Evolutionary conservation across 495 filamentous ascomycete genomes (phyloP).

Genomic region (Parmelia sp.): DNA sequence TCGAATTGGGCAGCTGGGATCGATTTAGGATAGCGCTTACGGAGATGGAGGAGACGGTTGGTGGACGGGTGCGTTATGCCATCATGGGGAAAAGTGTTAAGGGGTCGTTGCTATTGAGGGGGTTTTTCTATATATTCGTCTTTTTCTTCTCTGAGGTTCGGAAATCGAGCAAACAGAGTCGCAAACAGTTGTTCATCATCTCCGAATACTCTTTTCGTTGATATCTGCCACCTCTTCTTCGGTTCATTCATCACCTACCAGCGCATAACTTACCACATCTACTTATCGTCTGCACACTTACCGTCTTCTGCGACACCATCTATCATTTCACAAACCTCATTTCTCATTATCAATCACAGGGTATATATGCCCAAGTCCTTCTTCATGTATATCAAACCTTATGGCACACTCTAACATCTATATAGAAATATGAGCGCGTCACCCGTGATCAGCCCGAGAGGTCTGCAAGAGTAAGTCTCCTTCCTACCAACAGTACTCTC

Average conservation of each 20-base stretch:
- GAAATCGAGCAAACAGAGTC: not conserved
- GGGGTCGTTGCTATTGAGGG: too few species aligned
- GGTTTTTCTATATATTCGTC: too few species aligned
- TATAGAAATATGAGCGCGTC: not conserved
- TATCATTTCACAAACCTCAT: not conserved
- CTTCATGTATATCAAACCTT: not conserved
- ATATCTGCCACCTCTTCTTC: too few species aligned
- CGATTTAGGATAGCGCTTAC: too few species aligned
- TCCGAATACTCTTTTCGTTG: not conserved
- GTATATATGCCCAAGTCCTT: not conserved
- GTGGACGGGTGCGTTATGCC: too few species aligned
- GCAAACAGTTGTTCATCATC: not conserved
- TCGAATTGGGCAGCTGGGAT: too few species aligned
- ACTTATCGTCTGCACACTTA: too few species aligned
- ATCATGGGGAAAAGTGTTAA: too few species aligned
- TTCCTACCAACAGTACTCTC: not conserved
- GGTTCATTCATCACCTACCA: too few species aligned
- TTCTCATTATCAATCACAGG: not conserved
- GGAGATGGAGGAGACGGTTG: too few species aligned
- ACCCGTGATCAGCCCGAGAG: not conserved
- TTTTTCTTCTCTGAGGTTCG: not conserved
- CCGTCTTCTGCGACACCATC: too few species aligned
- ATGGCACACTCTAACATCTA: not conserved
- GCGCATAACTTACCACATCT: too few species aligned
- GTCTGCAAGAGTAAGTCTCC: not conserved